Evolutionary conservation across 495 filamentous ascomycete species (phyloP), one percentile per base, ranked within the genome.

Genomic region (Penicillium simplicissimum): DNA sequence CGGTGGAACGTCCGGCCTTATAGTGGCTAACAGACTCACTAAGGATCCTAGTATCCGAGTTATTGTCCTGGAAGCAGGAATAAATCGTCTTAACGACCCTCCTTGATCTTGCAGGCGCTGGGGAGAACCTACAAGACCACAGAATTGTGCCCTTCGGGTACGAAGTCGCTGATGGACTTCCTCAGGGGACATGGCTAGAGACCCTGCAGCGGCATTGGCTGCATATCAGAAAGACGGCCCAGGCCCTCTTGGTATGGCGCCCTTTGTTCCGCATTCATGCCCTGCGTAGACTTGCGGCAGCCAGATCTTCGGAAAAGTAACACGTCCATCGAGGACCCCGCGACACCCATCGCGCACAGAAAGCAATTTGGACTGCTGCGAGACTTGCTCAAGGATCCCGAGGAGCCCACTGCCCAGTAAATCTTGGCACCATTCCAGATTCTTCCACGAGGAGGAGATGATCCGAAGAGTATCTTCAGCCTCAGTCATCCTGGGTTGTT

Each of bases 111-210:
- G 67, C 71, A 2, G 70, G 68, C 42, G 82, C 83, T 9, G 81
- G 82, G 10, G 79, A 81, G 58, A 79, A 84, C 62, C 60, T 83
- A 4, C 80, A 82, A 64, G 79, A 84, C 19, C 80, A 82, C 53
- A 54, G 47, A 21, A 56, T 69, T n/a, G 58, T 67, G 15, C 40
- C 67, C 0, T 62, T 62, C 14, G 40, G 37, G 6, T 69, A 49
- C 10, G 64, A 67, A 17, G 56, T 64, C 1, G 59, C 58, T 14
- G 61, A 69, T 15, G 67, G 64, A 13, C 56, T 57, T 21, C 59
- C 0, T 57, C 70, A 1, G 67, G 55, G 11, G 52, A 65, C 4
- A 52, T 70, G 40, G 54, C 63, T 0, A 43, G 52, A 3, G 55
- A 62, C 19, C 64, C 61, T 0, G 55, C n/a, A 5, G 66, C 60